phyloP scores from a whole-genome alignment of 106 monocot genomes.

The Agapanthus africanus region DNA sequence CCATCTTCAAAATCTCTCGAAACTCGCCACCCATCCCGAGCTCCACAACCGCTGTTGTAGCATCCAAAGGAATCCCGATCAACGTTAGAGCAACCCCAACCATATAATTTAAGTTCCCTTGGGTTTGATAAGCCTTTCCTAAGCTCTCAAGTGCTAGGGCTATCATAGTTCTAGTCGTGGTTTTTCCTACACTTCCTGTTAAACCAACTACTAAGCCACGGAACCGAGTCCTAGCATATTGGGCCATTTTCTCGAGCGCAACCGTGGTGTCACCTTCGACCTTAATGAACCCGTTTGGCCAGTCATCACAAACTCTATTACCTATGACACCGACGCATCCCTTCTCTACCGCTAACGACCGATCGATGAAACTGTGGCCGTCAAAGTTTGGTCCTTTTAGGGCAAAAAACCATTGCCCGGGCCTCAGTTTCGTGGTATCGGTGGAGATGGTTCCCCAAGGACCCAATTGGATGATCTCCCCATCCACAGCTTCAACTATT shows the following conservation, averaged over 20 bases:
- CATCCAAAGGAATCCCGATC: conserved; percentile 23
- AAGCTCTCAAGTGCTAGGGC: conserved; percentile 21
- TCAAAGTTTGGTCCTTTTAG: conserved; percentile 17
- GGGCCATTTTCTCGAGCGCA: conserved; percentile 27
- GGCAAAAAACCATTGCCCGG: conserved; percentile 35
- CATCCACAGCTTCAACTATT: conserved; percentile 25
- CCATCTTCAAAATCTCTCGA: conserved; percentile 28
- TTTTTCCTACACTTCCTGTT: conserved; percentile 32
- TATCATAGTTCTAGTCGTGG: conserved; percentile 32
- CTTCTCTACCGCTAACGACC: conserved; percentile 10
- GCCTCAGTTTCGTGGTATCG: conserved; percentile 21
- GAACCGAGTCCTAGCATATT: conserved; percentile 19
- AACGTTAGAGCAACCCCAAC: conserved; percentile 27
- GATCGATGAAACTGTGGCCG: conserved; percentile 20
- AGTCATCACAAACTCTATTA: conserved; percentile 20
- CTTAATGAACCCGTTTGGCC: conserved; percentile 24
- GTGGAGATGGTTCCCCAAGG: conserved; percentile 19
- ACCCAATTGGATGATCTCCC: conserved; percentile 21
- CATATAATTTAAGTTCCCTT: conserved; percentile 20
- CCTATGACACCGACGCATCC: conserved; percentile 31
- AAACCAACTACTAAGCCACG: conserved; percentile 22
- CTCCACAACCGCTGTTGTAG: conserved; percentile 22
- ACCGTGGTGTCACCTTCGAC: conserved; percentile 23
- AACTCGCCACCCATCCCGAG: conserved; percentile 18
- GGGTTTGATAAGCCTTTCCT: conserved; percentile 13